These are phyloP conservation scores for Rostrohypoxylon terebratum DNA, from an alignment of 495 filamentous ascomycete species.

Conservation along the genomic window DNA sequence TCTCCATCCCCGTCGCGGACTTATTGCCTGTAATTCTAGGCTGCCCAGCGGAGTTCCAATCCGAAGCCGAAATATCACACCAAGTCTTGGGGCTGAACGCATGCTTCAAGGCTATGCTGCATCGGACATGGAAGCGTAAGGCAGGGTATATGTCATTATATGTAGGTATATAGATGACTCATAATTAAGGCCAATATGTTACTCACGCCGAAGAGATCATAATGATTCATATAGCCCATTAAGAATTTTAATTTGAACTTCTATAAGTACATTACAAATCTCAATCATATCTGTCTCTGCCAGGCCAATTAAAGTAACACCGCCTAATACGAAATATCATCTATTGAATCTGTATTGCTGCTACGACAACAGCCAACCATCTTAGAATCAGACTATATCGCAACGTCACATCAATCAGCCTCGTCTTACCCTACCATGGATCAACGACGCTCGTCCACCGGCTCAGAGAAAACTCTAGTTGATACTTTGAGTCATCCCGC, in stretches of 20 bases:
- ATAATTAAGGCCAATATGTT: background rate
- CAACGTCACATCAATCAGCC: slow-evolving; percentile 17
- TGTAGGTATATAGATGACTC: background rate
- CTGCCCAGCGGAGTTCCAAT: background rate
- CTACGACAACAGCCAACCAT: background rate
- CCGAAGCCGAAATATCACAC: slow-evolving; percentile 18
- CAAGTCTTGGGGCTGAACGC: background rate
- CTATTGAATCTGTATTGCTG: background rate
- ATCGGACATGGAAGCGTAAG: background rate
- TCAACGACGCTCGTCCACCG: slow-evolving; percentile 20
- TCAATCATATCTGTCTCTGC: background rate
- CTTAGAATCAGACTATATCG: background rate
- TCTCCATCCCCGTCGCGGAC: background rate
- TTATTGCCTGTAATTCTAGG: background rate
- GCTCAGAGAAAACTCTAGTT: slow-evolving; percentile 37
- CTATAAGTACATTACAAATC: background rate
- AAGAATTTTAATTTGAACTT: background rate
- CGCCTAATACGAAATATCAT: background rate
- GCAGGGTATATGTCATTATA: background rate
- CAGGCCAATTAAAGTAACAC: background rate
- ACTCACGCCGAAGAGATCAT: background rate
- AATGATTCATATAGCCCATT: background rate
- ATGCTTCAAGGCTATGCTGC: background rate
- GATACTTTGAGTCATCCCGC: background rate
- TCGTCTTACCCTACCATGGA: background rate